Evolutionary conservation across 106 monocot species (phyloP).

Genomic region (Phalaenopsis equestris): DNA sequence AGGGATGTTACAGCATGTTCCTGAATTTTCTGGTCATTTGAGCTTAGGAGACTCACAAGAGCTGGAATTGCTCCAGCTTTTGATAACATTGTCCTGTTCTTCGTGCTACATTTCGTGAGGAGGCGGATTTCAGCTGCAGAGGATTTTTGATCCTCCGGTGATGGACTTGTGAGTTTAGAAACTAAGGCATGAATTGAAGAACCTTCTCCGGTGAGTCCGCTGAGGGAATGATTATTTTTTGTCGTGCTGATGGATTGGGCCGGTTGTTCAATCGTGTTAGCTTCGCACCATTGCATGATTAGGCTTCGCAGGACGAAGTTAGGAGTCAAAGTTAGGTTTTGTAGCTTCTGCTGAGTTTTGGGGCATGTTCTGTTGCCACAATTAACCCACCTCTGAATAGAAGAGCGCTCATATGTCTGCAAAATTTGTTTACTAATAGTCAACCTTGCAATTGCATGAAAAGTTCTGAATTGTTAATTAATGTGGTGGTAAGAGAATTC

Average conservation of each 20-base stretch:
- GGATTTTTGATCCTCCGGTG: slow-evolving; percentile 29
- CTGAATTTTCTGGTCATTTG: background rate
- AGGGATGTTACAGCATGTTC: slow-evolving; percentile 8
- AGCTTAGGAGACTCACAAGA: background rate
- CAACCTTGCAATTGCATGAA: background rate
- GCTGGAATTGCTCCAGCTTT: slow-evolving; percentile 6
- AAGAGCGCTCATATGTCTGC: slow-evolving; percentile 63
- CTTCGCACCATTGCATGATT: slow-evolving; percentile 66
- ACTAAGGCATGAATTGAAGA: slow-evolving; percentile 31
- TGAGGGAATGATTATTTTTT: slow-evolving; percentile 25
- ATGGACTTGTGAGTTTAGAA: slow-evolving; percentile 31
- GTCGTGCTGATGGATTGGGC: slow-evolving; percentile 14
- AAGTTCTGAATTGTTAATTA: background rate
- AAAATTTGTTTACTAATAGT: background rate
- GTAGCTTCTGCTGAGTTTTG: slow-evolving; percentile 68
- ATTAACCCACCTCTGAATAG: slow-evolving; percentile 64
- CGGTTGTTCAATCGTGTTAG: slow-evolving; percentile 25
- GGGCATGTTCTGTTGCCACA: slow-evolving; percentile 53
- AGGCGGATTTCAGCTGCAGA: slow-evolving; percentile 60
- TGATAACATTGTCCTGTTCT: background rate
- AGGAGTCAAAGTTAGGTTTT: slow-evolving; percentile 55
- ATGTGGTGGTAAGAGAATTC: background rate
- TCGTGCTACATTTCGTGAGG: background rate
- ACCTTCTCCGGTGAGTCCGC: slow-evolving; percentile 25
- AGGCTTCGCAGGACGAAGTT: slow-evolving; percentile 57